Conservation (phyloP, 768 basidiomycete species). For the Panus rudis region DNA sequence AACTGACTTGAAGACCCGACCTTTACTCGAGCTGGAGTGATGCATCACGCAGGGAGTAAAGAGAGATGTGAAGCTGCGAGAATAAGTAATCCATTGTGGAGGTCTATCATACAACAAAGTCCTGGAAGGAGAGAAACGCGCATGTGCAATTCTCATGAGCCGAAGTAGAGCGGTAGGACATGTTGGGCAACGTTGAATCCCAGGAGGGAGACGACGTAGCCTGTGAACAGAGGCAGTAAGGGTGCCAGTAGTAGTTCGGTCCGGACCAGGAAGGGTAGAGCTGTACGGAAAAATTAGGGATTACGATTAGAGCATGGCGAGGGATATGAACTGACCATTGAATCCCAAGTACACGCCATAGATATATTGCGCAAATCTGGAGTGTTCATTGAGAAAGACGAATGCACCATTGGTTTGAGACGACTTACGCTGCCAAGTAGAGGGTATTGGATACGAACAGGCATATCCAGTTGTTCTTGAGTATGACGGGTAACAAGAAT, state of each 20-base stretch:
- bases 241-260: constrained; percentile 89
- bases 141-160: constrained; percentile 24
- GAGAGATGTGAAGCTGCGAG: constrained; percentile 1
- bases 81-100: constrained; percentile 9
- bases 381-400: neutral
- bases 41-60: no score
- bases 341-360: constrained; percentile 89
- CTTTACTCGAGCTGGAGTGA: no score
- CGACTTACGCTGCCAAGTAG: constrained; percentile 74
- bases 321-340: constrained; percentile 44
- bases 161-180: constrained; percentile 79
- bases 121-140: constrained; percentile 1
- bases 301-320: neutral
- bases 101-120: constrained; percentile 11
- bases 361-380: constrained; percentile 82
- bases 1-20: no score
- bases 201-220: constrained; percentile 79
- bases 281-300: constrained; percentile 31
- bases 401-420: no score
- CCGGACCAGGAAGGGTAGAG: constrained; percentile 90
- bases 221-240: constrained; percentile 76
- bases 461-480: constrained; percentile 89
- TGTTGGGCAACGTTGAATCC: constrained; percentile 88
- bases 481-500: constrained; percentile 75
- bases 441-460: constrained; percentile 89